These are phyloP conservation scores for Petasospora fabianii DNA, from an alignment of 1,139 yeast species.

Conservation along the genomic window DNA sequence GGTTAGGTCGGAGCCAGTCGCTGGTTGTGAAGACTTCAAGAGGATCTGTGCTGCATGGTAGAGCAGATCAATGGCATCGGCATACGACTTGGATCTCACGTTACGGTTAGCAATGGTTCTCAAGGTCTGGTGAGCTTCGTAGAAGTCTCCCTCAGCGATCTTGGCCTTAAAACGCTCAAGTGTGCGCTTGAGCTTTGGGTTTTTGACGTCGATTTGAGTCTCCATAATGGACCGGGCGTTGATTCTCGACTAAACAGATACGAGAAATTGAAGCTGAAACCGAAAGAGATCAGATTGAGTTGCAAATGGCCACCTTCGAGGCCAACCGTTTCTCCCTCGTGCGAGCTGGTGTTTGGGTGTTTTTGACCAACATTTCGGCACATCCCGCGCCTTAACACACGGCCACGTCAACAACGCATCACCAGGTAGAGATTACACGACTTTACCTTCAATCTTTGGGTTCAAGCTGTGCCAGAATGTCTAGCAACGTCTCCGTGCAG, in stretches of 20 bases:
- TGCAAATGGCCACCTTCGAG: too few species aligned
- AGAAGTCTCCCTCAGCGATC: conserved; percentile 71
- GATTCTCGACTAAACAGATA: too few species aligned
- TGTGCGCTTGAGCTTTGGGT: conserved; percentile 51
- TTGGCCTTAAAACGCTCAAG: conserved; percentile 63
- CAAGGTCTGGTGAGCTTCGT: conserved; percentile 93
- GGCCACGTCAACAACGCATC: too few species aligned
- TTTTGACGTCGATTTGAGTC: conserved; percentile 11
- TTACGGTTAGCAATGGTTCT: conserved; percentile 85
- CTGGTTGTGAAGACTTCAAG: conserved; percentile 65
- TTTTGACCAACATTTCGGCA: neutral
- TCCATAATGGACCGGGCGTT: conserved; percentile 6
- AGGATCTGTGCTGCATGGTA: conserved; percentile 68
- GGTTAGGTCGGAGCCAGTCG: conserved; percentile 79
- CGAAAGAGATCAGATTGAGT: too few species aligned
- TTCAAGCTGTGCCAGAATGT: conserved; percentile 2
- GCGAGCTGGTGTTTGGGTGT: neutral
- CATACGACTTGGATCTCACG: conserved; percentile 61
- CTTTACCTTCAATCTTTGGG: too few species aligned
- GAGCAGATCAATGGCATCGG: conserved; percentile 69
- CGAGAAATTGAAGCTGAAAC: too few species aligned
- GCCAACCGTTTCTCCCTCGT: too few species aligned
- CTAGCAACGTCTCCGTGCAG: conserved; percentile 47
- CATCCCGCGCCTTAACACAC: too few species aligned
- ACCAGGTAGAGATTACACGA: too few species aligned